phyloP scores from a whole-genome alignment of 805 yeast genomes.

The Starmerella powellii region DNA sequence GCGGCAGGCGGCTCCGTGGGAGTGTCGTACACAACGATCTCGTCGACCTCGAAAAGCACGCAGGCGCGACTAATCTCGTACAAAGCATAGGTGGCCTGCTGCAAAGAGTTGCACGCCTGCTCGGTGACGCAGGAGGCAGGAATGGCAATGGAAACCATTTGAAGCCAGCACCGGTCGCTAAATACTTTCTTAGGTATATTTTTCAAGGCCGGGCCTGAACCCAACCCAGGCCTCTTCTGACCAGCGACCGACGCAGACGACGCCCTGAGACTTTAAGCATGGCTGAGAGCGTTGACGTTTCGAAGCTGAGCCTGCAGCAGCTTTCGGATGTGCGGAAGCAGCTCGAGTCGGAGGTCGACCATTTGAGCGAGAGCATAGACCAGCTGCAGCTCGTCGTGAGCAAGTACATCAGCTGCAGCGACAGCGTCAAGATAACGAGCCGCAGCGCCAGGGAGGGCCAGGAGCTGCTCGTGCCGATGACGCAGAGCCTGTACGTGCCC shows the following conservation, averaged over 20 bases:
- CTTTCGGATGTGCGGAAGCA: conserved; percentile 69
- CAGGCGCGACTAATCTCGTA: conserved; percentile 73
- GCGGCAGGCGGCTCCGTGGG: conserved; percentile 21
- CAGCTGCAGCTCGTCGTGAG: conserved; percentile 73
- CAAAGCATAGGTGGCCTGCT: conserved; percentile 59
- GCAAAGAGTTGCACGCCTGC: conserved; percentile 48
- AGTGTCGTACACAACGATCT: conserved; percentile 57
- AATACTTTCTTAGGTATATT: no score
- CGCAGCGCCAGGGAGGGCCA: conserved; percentile 34
- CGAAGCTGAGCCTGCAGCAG: conserved; percentile 62
- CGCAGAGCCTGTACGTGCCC: conserved; percentile 80
- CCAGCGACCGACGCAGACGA: no score
- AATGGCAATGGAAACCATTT: conserved; percentile 40
- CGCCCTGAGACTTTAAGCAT: not conserved
- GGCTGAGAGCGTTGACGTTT: conserved; percentile 12
- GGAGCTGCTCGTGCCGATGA: conserved; percentile 69
- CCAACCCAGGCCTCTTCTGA: no score
- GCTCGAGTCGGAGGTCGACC: conserved; percentile 75
- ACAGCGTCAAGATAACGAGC: conserved; percentile 49
- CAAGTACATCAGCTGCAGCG: conserved; percentile 70
- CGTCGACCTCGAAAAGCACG: conserved; percentile 56
- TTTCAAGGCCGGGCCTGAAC: no score
- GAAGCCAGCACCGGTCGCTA: no score
- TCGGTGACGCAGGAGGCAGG: conserved; percentile 53
- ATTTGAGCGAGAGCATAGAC: conserved; percentile 68